Evolutionary conservation across 352 stramenopile genomes (phyloP), one percentile per base, ranked within the genome.

Genomic region (Globisporangium viniferum): DNA sequence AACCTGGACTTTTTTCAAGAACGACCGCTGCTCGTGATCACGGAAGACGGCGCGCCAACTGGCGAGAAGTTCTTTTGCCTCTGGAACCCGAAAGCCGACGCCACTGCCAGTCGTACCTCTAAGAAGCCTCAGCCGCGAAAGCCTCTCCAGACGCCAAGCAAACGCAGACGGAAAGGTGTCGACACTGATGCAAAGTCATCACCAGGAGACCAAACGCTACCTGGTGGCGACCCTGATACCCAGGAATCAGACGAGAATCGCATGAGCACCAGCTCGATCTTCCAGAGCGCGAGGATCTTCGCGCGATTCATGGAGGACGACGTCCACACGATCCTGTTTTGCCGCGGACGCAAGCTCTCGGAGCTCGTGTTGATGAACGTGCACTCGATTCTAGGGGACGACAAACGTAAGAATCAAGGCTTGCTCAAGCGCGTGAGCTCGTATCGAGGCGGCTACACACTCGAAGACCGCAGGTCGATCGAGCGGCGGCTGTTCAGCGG

Each of bases 391-490:
- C 59, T 97, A 5, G 74, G 80, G 33, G 74, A 83, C 29, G 65
- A 62, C 61, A 8, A 73, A 71, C 12, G 73, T 64, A 49, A 49
- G 20, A 90, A 83, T 33, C 67, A 78, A 24, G 61, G 85, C 14
- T 66, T 88, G n/a, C 27, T 80, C 18, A 83, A 90, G n/a, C 67
- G 69, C 24, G 82, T 99, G 15, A 94, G 97, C 64, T 93, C 88
- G 0, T 99, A 99, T 74, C 86, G 97, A 39, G 98, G 97, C 35
- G 98, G 98, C 2, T 99, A 99, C 81, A 97, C 91, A 1, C 81
- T 90, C 35, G 79, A 90, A 8, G 88, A 98, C 22, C 81, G 98
- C 5, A 84, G 97, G 31, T 78, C 78, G 12, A 99, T 99, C 63
- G 98, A 99, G 78, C 69, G 88, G 5, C 76, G 88, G n/a, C 79